A percentile compares a stretch with the other conserved stretches of the same genome.
Conservation (phyloP, 768 basidiomycete genomes). For the Auriscalpium orientale region DNA sequence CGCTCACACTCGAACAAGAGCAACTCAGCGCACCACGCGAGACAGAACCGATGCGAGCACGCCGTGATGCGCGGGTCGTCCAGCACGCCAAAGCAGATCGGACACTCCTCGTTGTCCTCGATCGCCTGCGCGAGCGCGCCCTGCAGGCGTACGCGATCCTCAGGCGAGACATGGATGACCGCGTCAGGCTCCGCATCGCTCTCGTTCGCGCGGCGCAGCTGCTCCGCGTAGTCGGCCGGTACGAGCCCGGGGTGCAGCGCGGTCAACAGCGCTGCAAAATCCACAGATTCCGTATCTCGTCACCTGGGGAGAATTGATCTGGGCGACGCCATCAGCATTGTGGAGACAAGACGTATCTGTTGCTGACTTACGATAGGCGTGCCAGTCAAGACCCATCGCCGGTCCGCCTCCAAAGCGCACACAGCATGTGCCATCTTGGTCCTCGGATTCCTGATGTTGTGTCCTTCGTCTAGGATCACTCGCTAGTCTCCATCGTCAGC, state of each 20-base stretch:
- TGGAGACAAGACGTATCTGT: neutral
- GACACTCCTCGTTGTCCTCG: slow-evolving; percentile 80
- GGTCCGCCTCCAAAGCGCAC: slow-evolving; percentile 53
- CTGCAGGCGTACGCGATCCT: slow-evolving; percentile 51
- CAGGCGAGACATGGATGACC: slow-evolving; percentile 39
- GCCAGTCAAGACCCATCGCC: slow-evolving; percentile 75
- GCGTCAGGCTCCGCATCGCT: slow-evolving; percentile 16
- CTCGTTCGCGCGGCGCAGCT: slow-evolving; percentile 37
- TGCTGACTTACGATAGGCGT: slow-evolving; percentile 74
- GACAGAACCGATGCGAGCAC: slow-evolving; percentile 69
- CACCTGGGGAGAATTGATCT: slow-evolving; percentile 79
- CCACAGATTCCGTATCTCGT: neutral
- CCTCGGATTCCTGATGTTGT: slow-evolving; percentile 77
- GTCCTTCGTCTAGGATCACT: slow-evolving; percentile 84
- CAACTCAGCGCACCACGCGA: slow-evolving; percentile 44
- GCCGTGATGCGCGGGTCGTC: slow-evolving; percentile 64
- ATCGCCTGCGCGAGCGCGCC: slow-evolving; percentile 52
- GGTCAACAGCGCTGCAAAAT: neutral
- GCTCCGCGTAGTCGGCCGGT: slow-evolving; percentile 62
- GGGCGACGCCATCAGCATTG: neutral
- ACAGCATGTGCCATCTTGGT: slow-evolving; percentile 78
- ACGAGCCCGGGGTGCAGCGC: slow-evolving; percentile 73
- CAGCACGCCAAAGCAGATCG: slow-evolving; percentile 58
- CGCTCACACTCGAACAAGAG: neutral
- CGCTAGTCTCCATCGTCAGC: slow-evolving; percentile 34